phyloP scores from a whole-genome alignment of 1,284 basidiomycete genomes.

The Ustilago trichophora region DNA sequence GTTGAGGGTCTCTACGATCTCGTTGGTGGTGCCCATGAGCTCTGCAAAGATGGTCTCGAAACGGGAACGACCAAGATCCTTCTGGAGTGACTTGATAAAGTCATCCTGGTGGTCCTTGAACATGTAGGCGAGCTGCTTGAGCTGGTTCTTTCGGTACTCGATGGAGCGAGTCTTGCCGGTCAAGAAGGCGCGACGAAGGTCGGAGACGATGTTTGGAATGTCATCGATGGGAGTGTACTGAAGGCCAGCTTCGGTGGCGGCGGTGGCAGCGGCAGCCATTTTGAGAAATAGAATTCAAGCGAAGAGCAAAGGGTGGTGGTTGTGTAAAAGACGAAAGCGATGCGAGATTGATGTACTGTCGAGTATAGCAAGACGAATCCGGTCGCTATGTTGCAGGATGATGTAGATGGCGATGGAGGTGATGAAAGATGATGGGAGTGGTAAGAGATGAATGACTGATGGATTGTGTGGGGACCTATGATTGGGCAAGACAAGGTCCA shows the following conservation, averaged over 20 bases:
- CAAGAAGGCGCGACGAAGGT: conserved; percentile 71
- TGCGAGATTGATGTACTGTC: too few species aligned
- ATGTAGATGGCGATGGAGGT: too few species aligned
- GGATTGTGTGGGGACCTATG: too few species aligned
- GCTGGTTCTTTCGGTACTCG: conserved; percentile 73
- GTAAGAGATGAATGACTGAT: too few species aligned
- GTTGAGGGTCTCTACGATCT: conserved; percentile 75
- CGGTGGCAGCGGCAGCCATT: conserved; percentile 33
- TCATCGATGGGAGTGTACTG: conserved; percentile 46
- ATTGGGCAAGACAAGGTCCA: too few species aligned
- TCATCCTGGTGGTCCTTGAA: conserved; percentile 72
- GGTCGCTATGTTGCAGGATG: too few species aligned
- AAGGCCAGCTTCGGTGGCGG: conserved; percentile 47
- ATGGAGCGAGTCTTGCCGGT: conserved; percentile 71
- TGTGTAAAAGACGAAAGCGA: too few species aligned
- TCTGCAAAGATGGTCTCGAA: conserved; percentile 67
- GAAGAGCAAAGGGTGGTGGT: neutral
- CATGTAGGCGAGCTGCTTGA: conserved; percentile 74
- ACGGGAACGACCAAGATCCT: conserved; percentile 71
- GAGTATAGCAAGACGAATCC: too few species aligned
- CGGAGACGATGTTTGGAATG: conserved; percentile 67
- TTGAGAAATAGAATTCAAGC: neutral
- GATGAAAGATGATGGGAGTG: too few species aligned
- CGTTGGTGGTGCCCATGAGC: conserved; percentile 67
- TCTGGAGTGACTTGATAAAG: conserved; percentile 70